These are phyloP conservation scores for Podochytrium sp. DNA, from an alignment of 192 early-diverging fungal genomes.

Conservation along the genomic window DNA sequence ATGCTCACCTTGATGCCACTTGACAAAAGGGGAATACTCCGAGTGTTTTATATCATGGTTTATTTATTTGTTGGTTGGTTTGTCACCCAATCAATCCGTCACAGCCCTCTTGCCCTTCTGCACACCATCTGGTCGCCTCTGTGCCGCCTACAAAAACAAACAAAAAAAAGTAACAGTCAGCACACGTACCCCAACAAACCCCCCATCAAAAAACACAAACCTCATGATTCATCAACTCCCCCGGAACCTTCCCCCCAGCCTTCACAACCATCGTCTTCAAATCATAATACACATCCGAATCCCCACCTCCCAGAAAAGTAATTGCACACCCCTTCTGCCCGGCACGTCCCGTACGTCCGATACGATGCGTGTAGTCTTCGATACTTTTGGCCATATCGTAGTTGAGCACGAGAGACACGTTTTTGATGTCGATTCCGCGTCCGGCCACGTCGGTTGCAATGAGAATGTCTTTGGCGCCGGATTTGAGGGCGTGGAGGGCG, in stretches of 20 bases:
- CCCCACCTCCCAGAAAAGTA: slow-evolving; percentile 81
- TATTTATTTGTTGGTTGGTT: no score
- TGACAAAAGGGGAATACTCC: no score
- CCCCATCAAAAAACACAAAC: neutral
- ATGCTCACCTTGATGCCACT: no score
- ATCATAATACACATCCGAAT: slow-evolving; percentile 89
- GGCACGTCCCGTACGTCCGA: slow-evolving; percentile 98
- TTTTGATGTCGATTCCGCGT: slow-evolving; percentile 94
- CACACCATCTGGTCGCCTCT: slow-evolving; percentile 20
- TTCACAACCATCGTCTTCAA: slow-evolving; percentile 76
- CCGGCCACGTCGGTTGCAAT: slow-evolving; percentile 99
- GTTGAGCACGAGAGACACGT: slow-evolving; percentile 95
- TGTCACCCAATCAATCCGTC: slow-evolving; percentile 19
- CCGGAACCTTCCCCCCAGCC: slow-evolving; percentile 78
- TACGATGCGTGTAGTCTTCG: slow-evolving; percentile 98
- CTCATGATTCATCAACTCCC: slow-evolving; percentile 68
- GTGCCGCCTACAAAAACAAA: slow-evolving; percentile 24
- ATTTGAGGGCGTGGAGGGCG: slow-evolving; percentile 79
- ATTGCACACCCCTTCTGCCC: slow-evolving; percentile 88
- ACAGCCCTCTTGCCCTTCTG: slow-evolving; percentile 16
- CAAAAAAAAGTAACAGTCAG: no score
- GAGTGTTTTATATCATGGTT: no score
- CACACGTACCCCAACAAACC: neutral
- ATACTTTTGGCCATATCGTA: slow-evolving; percentile 98
- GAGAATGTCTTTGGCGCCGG: slow-evolving; percentile 80